phyloP scores from a whole-genome alignment of 2,329 filamentous ascomycete genomes.

The Dactylonectria estremocensis region DNA sequence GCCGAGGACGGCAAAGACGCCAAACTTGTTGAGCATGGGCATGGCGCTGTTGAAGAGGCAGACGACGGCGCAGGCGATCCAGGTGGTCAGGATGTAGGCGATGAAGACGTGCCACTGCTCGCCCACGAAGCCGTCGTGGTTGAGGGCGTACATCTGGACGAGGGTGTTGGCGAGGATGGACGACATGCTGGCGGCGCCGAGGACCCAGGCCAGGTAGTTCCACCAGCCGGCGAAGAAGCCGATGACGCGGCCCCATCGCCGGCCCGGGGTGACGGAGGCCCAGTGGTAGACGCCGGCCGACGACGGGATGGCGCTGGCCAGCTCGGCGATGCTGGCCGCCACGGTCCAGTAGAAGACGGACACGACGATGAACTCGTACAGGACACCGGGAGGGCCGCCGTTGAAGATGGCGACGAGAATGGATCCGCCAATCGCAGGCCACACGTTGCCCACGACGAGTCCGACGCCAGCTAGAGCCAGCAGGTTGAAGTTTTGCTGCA shows the following conservation, averaged over 20 bases:
- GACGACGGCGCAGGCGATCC: slow-evolving; percentile 57
- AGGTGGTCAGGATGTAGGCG: slow-evolving; percentile 58
- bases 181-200: slow-evolving; percentile 58
- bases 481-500: slow-evolving; percentile 57
- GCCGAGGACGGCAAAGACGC: slow-evolving; percentile 63
- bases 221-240: slow-evolving; percentile 64
- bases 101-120: slow-evolving; percentile 62
- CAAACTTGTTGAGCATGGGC: slow-evolving; percentile 68
- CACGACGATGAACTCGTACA: slow-evolving; percentile 71
- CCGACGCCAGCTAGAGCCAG: slow-evolving; percentile 59
- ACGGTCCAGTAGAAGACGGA: slow-evolving; percentile 71
- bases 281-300: slow-evolving; percentile 74
- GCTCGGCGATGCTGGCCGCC: slow-evolving; percentile 71
- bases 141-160: slow-evolving; percentile 62
- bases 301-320: slow-evolving; percentile 74
- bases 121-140: slow-evolving; percentile 55
- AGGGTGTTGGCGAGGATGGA: slow-evolving; percentile 59
- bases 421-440: slow-evolving; percentile 61
- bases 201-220: slow-evolving; percentile 61
- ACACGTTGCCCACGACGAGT: slow-evolving; percentile 60
- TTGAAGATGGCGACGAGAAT: slow-evolving; percentile 69
- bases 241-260: slow-evolving; percentile 64
- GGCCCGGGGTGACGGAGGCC: slow-evolving; percentile 71
- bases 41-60: slow-evolving; percentile 70
- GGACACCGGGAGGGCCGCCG: slow-evolving; percentile 72